Conservation (phyloP, 192 early-diverging fungal species). For the Thamnidium elegans region DNA sequence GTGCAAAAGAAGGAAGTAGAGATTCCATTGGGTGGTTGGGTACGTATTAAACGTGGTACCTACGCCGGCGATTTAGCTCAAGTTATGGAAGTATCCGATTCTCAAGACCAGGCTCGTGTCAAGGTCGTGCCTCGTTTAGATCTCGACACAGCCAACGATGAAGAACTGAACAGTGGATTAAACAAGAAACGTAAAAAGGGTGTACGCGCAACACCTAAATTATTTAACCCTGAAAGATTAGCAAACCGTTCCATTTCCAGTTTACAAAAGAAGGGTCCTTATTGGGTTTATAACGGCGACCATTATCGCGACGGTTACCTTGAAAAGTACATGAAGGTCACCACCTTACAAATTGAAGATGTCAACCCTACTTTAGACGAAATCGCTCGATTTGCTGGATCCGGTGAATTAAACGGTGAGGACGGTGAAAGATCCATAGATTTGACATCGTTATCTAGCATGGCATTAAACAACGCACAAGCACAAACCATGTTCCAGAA, state of each 20-base stretch:
- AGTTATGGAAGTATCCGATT: constrained; percentile 62
- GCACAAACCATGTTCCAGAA: constrained; percentile 58
- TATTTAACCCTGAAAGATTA: constrained; percentile 67
- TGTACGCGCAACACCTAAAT: constrained; percentile 66
- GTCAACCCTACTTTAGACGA: constrained; percentile 92
- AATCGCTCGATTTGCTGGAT: constrained; percentile 77
- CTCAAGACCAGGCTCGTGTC: constrained; percentile 62
- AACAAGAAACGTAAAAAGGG: constrained; percentile 63
- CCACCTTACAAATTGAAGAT: constrained; percentile 57
- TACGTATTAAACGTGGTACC: constrained; percentile 86
- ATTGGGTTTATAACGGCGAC: constrained; percentile 57
- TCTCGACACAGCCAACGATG: constrained; percentile 43
- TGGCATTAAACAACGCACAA: constrained; percentile 50
- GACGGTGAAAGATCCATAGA: constrained; percentile 43
- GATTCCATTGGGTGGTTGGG: constrained; percentile 74
- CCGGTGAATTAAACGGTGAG: constrained; percentile 63
- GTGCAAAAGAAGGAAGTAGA: constrained; percentile 65
- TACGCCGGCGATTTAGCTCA: constrained; percentile 93
- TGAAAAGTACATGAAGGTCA: constrained; percentile 75
- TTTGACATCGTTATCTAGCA: constrained; percentile 32
- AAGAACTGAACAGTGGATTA: constrained; percentile 17
- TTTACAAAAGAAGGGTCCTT: constrained; percentile 55
- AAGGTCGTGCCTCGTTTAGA: constrained; percentile 77
- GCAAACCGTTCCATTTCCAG: constrained; percentile 41
- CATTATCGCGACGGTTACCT: constrained; percentile 76